phyloP scores from a whole-genome alignment of 441 rosid species.

The Aquilaria agallochum region DNA sequence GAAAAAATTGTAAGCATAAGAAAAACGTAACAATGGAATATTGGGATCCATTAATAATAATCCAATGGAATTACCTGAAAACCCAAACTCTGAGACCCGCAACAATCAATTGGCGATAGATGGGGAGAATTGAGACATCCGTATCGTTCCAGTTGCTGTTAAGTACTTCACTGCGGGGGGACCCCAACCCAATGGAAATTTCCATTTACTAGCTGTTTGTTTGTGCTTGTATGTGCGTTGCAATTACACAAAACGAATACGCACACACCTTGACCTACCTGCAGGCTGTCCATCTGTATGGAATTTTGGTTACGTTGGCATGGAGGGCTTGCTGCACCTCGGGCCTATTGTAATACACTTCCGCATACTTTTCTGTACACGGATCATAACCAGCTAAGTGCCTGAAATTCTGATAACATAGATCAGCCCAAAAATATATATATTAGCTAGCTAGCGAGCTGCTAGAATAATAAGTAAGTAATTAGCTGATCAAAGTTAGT shows the following conservation, averaged over 20 bases:
- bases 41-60: no score
- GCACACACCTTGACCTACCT: constrained; percentile 34
- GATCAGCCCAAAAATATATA: background rate
- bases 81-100: constrained; percentile 86
- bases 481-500: no score
- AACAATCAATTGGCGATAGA: constrained; percentile 78
- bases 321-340: constrained; percentile 92
- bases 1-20: background rate
- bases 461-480: no score
- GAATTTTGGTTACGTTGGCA: constrained; percentile 72
- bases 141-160: constrained; percentile 95
- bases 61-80: constrained; percentile 56
- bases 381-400: constrained; percentile 87
- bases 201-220: no score
- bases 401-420: constrained; percentile 34
- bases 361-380: constrained; percentile 96
- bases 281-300: constrained; percentile 98
- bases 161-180: constrained; percentile 54
- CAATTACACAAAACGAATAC: no score
- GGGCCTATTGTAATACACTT: constrained; percentile 84
- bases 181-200: no score
- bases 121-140: constrained; percentile 77
- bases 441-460: background rate
- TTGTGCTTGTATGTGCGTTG: no score
- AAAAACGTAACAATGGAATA: background rate